Evolutionary conservation across 116 monocot genomes (phyloP), one percentile per base, ranked within the genome.

Genomic region (Cymodocea nodosa): DNA sequence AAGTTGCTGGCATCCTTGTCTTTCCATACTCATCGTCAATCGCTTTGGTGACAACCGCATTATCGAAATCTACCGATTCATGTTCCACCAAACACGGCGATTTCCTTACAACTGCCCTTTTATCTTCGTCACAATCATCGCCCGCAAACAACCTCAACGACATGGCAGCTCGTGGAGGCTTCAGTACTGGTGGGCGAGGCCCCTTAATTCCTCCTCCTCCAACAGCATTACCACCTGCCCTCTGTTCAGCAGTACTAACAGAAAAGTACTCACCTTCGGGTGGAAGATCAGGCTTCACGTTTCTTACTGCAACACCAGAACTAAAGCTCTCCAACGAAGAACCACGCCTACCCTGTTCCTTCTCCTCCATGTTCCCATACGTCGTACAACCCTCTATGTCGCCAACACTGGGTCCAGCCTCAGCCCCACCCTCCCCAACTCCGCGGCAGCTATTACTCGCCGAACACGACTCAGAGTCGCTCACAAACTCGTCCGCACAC

Each of bases 81-180:
- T 69, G 64, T 10, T 68, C 58, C 22, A 69, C 79, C 11, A 52
- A 72, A 10, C 75, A 55, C 34, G 57, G 25, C 17, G 34, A 71
- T n/a, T 6, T 23, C 12, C 50, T 64, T 49, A 22, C 49, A 40
- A 20, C 15, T 20, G 17, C 19, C 50, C 69, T 25, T 62, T 25
- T 37, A 24, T 7, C 18, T 36, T 4, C 60, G 2, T 66, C 60
- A 10, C 62, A 65, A 8, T 77, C 80, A 25, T 74, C 69, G 1
- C 79, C 80, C 59, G 82, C 81, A 58, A 84, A 75, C 17, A 82
- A 81, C 50, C 58, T 75, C 48, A 82, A 16, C 12, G 30, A 30
- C 0, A 57, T 44, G 1, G 65, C 67, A 64, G 75, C 63, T 16
- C 71, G 72, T 13, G 84, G 83, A 49, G 80, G 80, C 22, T 79